Evolutionary conservation across 345 rosid genomes (phyloP).

Genomic region (Citrus medica): DNA sequence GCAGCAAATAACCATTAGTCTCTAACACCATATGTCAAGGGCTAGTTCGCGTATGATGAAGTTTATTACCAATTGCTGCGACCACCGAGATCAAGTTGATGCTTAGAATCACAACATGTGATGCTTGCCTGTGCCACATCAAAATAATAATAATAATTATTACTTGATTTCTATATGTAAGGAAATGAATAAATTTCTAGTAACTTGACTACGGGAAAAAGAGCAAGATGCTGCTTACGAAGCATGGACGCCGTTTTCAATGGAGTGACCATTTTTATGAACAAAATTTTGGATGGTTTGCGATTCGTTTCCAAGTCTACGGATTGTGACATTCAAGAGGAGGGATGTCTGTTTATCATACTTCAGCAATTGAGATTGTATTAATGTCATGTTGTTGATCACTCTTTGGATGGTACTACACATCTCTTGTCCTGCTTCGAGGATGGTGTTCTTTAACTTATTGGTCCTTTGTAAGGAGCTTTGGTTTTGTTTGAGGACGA

Average conservation of each 20-base stretch:
- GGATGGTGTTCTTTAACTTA: constrained; percentile 38
- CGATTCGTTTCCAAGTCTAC: constrained; percentile 42
- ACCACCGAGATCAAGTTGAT: constrained; percentile 46
- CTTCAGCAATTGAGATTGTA: constrained; percentile 43
- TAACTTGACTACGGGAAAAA: background rate
- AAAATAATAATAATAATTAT: background rate
- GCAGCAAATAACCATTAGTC: constrained; percentile 9
- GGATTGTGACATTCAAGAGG: constrained; percentile 37
- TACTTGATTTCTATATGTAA: background rate
- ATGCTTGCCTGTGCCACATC: constrained; percentile 29
- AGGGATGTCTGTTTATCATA: constrained; percentile 36
- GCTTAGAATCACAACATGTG: constrained; percentile 40
- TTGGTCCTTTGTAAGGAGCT: constrained; percentile 33
- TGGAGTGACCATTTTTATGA: constrained; percentile 30
- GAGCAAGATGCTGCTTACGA: constrained; percentile 34
- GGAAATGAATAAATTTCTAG: background rate
- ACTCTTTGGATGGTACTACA: constrained; percentile 29
- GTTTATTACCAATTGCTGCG: constrained; percentile 44
- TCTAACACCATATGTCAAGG: background rate
- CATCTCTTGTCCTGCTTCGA: constrained; percentile 40
- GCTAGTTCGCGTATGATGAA: background rate
- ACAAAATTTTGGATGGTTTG: constrained; percentile 34
- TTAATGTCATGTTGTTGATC: constrained; percentile 29
- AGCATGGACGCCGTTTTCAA: constrained; percentile 40
- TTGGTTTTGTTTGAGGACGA: constrained; percentile 43